Base-by-base conservation (phyloP, 257 asterid species). In the Marsdenia floribunda region DNA sequence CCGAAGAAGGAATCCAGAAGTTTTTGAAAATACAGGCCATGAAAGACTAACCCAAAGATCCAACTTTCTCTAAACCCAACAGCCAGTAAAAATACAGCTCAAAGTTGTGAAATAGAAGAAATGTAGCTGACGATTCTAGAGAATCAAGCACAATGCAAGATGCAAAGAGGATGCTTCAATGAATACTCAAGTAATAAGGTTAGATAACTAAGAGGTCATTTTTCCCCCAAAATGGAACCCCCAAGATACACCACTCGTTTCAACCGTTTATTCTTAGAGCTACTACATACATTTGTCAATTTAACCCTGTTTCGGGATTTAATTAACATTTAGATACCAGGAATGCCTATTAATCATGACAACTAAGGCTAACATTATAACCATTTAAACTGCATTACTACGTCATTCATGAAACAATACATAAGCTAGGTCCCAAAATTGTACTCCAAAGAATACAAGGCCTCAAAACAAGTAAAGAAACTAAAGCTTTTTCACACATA, bases 401-500 rank as follows among this genome's bases (percentile, higher is more conserved):
- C 49, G 8, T 33, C 64, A 22, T 6, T 3, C 35, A 33, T 16
- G 29, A 71, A 71, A 53, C 67, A 13, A 53, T 38, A 42, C 49
- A 6, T 44, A 29, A 76, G 9, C 61, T 37, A 40, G 57, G 42
- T 55, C 15, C 44, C 37, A 0, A 49, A 46, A 78, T 26, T 70
- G 22, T 50, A 57, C 37, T 46, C 53, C 49, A 5, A 59, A 14
- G 44, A 73, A 42, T 72, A 50, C 63, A 69, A 21, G 6, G 29
- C 24, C 49, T 37, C 40, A 18, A 21, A 57, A 75, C 47, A 67
- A 6, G 29, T 10, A 73, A 64, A 68, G 8, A 44, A 57, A 55
- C 75, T 13, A 63, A 47, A 66, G 19, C 73, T 35, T 61, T n/a
- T 50, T 21, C 26, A 42, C n/a, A 55, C 68, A 70, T 74, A 77